A percentile compares a stretch with the other conserved stretches of the same genome.
These are phyloP conservation scores for Penicillium thymicola DNA, from an alignment of 2,329 filamentous ascomycete genomes.

Conservation along the genomic window DNA sequence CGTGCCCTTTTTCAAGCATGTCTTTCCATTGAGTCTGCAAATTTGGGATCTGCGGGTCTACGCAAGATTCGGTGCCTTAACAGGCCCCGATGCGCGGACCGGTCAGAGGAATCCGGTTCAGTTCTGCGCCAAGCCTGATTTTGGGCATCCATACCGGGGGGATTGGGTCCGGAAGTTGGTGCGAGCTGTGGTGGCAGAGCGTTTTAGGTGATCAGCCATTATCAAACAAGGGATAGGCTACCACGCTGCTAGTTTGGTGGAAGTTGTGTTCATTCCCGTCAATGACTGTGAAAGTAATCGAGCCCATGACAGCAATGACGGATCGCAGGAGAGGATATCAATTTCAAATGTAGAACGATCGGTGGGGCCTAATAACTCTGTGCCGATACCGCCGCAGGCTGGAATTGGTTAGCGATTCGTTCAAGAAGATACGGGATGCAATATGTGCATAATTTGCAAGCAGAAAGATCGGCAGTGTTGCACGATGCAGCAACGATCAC, in stretches of 20 bases:
- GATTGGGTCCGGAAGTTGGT: slow-evolving; percentile 1
- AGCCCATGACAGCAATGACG: slow-evolving; percentile 9
- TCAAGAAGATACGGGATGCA: neutral
- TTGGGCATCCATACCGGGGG: slow-evolving; percentile 5
- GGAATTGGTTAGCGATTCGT: slow-evolving; percentile 18
- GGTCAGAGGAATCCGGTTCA: slow-evolving; percentile 3
- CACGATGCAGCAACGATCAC: slow-evolving; percentile 18
- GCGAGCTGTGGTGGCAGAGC: neutral
- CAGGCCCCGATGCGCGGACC: neutral
- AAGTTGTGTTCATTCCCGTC: neutral
- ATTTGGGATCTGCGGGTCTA: neutral
- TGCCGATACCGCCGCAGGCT: slow-evolving; percentile 46
- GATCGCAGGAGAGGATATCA: slow-evolving; percentile 8
- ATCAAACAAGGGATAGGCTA: neutral
- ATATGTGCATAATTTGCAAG: neutral
- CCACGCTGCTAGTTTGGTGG: neutral
- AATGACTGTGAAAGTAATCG: slow-evolving; percentile 1
- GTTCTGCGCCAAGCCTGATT: neutral
- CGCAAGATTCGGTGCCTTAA: neutral
- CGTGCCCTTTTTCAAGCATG: neutral
- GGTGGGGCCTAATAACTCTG: slow-evolving; percentile 40
- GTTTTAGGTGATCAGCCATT: neutral
- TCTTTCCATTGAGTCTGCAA: neutral
- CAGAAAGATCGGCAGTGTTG: slow-evolving; percentile 20
- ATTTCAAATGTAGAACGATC: slow-evolving; percentile 3